Evolutionary conservation across 2,329 filamentous ascomycete species (phyloP).

Genomic region (Nothophaeocryptopus gaeumannii): DNA sequence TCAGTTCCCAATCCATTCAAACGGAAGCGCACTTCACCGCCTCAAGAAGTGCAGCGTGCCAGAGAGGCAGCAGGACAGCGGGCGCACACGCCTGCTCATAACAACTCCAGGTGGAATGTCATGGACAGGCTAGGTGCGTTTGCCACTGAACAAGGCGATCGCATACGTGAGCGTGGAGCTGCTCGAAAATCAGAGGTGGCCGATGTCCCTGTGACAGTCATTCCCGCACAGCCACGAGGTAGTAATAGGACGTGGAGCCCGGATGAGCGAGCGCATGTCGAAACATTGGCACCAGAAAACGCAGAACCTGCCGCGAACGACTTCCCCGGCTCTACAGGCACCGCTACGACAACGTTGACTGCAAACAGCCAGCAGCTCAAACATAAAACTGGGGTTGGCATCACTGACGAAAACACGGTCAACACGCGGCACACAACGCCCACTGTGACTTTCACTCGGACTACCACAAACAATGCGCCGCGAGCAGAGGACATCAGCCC

Average conservation of each 20-base stretch:
- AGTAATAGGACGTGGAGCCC: conserved; percentile 55
- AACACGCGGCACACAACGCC: background rate
- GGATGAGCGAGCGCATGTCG: conserved; percentile 6
- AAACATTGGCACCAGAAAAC: conserved; percentile 1
- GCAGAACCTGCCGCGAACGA: conserved; percentile 6
- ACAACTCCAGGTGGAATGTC: conserved; percentile 44
- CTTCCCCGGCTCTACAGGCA: conserved; percentile 12
- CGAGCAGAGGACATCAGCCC: conserved; percentile 33
- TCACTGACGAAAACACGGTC: background rate
- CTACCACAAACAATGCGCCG: conserved; percentile 21
- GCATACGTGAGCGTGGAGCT: conserved; percentile 40
- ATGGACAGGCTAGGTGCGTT: conserved; percentile 48
- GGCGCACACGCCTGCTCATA: conserved; percentile 41
- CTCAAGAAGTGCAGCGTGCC: conserved; percentile 58
- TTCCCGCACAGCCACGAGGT: conserved; percentile 56
- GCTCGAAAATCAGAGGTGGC: conserved; percentile 38
- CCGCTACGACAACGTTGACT: conserved; percentile 18
- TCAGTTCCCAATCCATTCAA: conserved; percentile 57
- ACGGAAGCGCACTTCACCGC: conserved; percentile 56
- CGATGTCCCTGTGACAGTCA: conserved; percentile 57
- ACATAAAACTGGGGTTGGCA: background rate
- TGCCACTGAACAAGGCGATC: conserved; percentile 47
- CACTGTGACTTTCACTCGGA: background rate
- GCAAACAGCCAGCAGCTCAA: conserved; percentile 10
- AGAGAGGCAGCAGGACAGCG: conserved; percentile 23